A percentile compares a stretch with the other conserved stretches of the same genome.
Conservation (phyloP, 805 yeast genomes). For the Diddensiella santjacobensis region DNA sequence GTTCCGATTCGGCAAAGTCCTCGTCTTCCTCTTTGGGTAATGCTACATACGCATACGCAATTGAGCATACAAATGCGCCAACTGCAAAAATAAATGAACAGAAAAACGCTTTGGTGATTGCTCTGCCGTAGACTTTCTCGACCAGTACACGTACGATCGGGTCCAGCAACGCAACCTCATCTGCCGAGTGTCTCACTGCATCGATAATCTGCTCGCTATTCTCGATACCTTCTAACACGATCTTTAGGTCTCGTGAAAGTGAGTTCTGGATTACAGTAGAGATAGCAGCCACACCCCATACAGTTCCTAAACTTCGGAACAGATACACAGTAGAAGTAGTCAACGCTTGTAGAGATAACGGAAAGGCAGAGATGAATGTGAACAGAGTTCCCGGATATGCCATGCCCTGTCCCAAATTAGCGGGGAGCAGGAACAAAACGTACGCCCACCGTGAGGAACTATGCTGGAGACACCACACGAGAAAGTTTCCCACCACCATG, state of each 20-base stretch:
- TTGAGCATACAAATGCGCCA: not conserved
- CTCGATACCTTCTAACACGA: constrained; percentile 1
- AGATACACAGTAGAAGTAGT: constrained; percentile 13
- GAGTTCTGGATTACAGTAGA: constrained; percentile 13
- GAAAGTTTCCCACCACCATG: constrained; percentile 10
- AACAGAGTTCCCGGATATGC: constrained; percentile 13
- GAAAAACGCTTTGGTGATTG: constrained; percentile 7
- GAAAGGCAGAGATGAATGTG: constrained; percentile 12
- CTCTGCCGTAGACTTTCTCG: constrained; percentile 1
- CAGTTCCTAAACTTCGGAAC: constrained; percentile 13
- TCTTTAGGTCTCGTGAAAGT: not conserved
- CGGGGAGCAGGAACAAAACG: constrained; percentile 9
- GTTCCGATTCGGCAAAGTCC: not conserved
- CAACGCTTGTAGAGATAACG: constrained; percentile 12
- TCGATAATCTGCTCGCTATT: constrained; percentile 7
- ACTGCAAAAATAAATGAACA: constrained; percentile 2
- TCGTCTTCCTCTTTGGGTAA: not conserved
- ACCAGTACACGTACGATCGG: constrained; percentile 7
- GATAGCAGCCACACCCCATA: constrained; percentile 15
- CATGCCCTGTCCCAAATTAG: constrained; percentile 14
- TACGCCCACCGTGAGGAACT: constrained; percentile 7
- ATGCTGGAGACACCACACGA: constrained; percentile 2
- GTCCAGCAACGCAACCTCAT: constrained; percentile 5
- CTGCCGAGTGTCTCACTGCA: constrained; percentile 7
- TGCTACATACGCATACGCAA: not conserved